Conservation (phyloP, 148 eudicot species). For the Diospyros kaki region DNA sequence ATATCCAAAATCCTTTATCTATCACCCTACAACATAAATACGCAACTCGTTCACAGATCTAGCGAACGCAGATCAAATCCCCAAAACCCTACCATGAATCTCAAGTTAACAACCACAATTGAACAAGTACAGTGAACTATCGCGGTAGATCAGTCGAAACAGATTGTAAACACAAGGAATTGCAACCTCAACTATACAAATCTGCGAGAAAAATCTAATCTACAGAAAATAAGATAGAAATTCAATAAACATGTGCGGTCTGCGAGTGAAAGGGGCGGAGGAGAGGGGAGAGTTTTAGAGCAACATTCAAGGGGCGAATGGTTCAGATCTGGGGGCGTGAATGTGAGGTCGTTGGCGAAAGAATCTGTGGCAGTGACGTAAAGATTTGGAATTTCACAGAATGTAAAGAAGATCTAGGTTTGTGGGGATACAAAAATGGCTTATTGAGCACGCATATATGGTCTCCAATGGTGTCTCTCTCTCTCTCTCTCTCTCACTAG, state of each 20-base stretch:
- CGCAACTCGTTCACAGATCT: constrained; percentile 15
- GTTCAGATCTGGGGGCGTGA: constrained; percentile 1
- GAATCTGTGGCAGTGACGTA: constrained; percentile 3
- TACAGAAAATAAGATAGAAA: no score
- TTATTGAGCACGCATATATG: constrained; percentile 11
- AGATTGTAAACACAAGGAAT: neutral
- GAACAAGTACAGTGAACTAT: neutral
- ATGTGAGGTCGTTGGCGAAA: neutral
- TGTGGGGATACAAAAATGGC: constrained; percentile 6
- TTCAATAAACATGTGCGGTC: neutral
- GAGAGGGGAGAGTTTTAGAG: neutral
- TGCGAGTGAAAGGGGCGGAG: neutral
- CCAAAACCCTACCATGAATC: neutral
- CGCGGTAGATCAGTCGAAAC: neutral
- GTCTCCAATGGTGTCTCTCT: constrained; percentile 17
- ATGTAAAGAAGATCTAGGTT: constrained; percentile 12
- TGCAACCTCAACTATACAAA: neutral
- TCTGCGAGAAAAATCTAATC: no score
- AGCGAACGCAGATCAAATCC: neutral
- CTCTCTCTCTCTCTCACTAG: neutral
- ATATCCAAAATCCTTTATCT: neutral
- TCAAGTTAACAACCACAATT: neutral
- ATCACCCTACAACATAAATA: neutral
- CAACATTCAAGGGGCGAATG: neutral
- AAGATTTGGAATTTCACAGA: neutral